Evolutionary conservation across 2,329 filamentous ascomycete species (phyloP).

Genomic region (Ustilaginoidea virens): DNA sequence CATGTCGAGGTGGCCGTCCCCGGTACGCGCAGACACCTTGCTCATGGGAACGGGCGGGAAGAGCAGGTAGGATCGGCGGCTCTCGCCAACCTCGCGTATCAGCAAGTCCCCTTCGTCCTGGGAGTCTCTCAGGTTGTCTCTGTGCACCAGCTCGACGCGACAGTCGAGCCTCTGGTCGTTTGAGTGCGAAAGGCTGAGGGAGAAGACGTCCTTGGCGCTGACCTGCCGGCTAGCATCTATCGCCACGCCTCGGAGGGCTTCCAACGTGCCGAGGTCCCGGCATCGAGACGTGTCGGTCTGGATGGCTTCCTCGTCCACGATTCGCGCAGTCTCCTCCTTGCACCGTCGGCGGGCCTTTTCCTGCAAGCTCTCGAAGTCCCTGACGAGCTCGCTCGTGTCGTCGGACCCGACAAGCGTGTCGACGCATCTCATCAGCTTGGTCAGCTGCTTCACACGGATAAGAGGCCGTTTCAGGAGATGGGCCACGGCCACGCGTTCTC

Average conservation of each 20-base stretch:
- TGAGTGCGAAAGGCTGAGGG: slow-evolving; percentile 71
- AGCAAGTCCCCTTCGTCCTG: slow-evolving; percentile 69
- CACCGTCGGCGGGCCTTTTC: slow-evolving; percentile 54
- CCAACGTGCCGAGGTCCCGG: slow-evolving; percentile 64
- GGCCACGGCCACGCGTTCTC: slow-evolving; percentile 85
- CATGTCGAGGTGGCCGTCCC: slow-evolving; percentile 54
- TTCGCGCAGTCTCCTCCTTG: slow-evolving; percentile 52
- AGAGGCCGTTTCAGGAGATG: slow-evolving; percentile 83
- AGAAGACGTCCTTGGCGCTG: slow-evolving; percentile 78
- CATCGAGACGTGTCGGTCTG: slow-evolving; percentile 69
- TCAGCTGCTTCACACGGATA: slow-evolving; percentile 73
- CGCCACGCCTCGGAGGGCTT: slow-evolving; percentile 49
- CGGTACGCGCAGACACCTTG: slow-evolving; percentile 64
- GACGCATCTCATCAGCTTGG: slow-evolving; percentile 63
- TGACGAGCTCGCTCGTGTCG: slow-evolving; percentile 23
- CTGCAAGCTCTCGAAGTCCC: slow-evolving; percentile 55
- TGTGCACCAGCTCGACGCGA: slow-evolving; percentile 70
- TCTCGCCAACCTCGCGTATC: slow-evolving; percentile 73
- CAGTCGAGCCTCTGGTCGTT: slow-evolving; percentile 83
- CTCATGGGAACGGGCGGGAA: slow-evolving; percentile 73
- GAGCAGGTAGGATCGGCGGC: slow-evolving; percentile 61
- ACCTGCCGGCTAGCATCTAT: slow-evolving; percentile 73
- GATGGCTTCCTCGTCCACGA: slow-evolving; percentile 70
- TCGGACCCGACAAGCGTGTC: slow-evolving; percentile 37
- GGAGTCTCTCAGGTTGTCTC: slow-evolving; percentile 59